Conservation (phyloP, 805 yeast species). For the Pichia kluyveri region DNA sequence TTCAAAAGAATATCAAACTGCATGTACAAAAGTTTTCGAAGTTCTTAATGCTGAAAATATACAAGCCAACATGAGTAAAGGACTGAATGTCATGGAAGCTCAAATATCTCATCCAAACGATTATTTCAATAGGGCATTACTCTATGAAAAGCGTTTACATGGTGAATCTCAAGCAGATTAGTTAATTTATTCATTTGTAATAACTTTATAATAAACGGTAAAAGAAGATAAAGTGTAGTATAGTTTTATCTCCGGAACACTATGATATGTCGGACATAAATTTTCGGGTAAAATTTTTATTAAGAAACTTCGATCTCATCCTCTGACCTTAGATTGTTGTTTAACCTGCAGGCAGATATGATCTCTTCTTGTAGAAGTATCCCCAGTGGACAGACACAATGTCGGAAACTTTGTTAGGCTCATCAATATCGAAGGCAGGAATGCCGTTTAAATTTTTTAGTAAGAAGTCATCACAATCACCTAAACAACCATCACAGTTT, state of each 20-base stretch:
- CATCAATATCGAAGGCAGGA: not conserved
- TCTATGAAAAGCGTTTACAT: conserved; percentile 32
- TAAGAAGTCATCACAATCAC: not conserved
- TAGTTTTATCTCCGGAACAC: no score
- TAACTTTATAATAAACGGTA: no score
- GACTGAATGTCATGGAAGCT: conserved; percentile 40
- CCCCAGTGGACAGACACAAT: not conserved
- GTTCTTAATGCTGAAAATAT: conserved; percentile 44
- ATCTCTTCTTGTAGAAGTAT: no score
- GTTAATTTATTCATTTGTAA: no score
- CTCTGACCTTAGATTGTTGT: no score
- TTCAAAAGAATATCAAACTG: conserved; percentile 67
- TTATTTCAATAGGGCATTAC: conserved; percentile 71
- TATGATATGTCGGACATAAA: no score
- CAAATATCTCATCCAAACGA: conserved; percentile 80
- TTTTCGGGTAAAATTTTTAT: no score
- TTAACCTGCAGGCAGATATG: no score
- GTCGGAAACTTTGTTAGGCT: not conserved
- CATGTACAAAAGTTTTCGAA: conserved; percentile 87
- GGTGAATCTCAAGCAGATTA: not conserved
- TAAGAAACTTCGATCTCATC: no score
- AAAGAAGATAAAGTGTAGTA: no score
- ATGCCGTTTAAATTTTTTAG: conserved; percentile 3
- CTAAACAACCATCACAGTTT: not conserved
- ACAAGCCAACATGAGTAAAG: conserved; percentile 27